Conservation (phyloP, 208 protist species). For the Leishmania lainsoni region DNA sequence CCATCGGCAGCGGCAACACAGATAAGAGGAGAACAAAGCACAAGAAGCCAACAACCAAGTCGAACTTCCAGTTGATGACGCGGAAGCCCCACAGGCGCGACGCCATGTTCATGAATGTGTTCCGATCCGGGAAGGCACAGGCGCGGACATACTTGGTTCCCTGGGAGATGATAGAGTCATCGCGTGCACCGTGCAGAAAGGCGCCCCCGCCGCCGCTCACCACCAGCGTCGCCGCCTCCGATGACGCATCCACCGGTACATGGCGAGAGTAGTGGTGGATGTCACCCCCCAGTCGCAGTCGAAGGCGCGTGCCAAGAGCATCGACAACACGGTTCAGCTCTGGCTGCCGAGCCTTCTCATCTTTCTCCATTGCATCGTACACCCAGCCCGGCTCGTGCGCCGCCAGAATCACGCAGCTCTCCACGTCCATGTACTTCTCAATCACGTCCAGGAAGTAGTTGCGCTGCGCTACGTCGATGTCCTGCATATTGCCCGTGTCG, state of each 20-base stretch:
- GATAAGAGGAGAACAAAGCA: constrained; percentile 75
- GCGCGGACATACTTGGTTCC: constrained; percentile 61
- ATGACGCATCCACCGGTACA: constrained; percentile 46
- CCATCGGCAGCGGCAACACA: constrained; percentile 53
- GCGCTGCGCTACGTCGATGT: constrained; percentile 83
- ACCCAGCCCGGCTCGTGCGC: constrained; percentile 83
- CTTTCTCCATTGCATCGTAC: constrained; percentile 58
- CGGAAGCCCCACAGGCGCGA: constrained; percentile 73
- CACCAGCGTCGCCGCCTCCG: constrained; percentile 67
- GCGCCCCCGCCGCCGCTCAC: constrained; percentile 86
- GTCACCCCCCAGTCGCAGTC: constrained; percentile 75
- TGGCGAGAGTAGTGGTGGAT: constrained; percentile 90
- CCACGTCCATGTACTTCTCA: constrained; percentile 66
- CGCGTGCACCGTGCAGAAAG: constrained; percentile 77
- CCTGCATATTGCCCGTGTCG: constrained; percentile 71
- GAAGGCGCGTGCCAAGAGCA: constrained; percentile 67
- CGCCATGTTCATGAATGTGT: constrained; percentile 68
- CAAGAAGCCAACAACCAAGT: constrained; percentile 68
- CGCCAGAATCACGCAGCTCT: constrained; percentile 73
- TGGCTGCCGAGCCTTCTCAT: constrained; percentile 49
- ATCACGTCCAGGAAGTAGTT: constrained; percentile 85
- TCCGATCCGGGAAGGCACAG: constrained; percentile 59
- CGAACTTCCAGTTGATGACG: constrained; percentile 88
- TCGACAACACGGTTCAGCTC: constrained; percentile 55
- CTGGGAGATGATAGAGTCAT: constrained; percentile 58